Evolutionary conservation across 257 asterid species (phyloP), one percentile per base, ranked within the genome.

Genomic region (Solanum ossicruentum): DNA sequence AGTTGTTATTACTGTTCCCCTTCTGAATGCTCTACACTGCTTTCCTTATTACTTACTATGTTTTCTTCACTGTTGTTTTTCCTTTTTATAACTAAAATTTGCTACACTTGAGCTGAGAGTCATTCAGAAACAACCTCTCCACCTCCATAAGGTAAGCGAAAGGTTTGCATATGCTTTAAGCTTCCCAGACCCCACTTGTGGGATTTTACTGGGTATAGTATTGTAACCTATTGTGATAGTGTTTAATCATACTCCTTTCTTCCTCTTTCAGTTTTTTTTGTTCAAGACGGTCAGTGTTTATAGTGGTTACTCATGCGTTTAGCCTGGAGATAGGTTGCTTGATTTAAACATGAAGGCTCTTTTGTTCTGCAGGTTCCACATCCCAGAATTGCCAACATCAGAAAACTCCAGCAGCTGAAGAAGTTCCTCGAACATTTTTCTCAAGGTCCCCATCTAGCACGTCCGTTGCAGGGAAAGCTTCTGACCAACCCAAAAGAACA

Each of bases 401-500:
- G 80, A 90, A 82, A 84, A 77, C 86, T 75, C 84, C 95, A 67
- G 58, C 69, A 57, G 86, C 89, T 63, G 91, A 82, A 6, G 93
- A 89, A 87, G 87, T 87, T 85, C 91, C 89, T 83, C 87, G 16
- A 63, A 86, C 86, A 58, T 87, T 95, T 81, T 93, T 93, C 86
- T 88, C 95, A 52, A 90, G 92, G 91, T 87, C 93, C 51, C 87
- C 91, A 80, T 86, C 95, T 83, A 90, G 80, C 89, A 81, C 26
- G 80, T 88, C 95, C 63, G 84, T 88, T 2, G 95, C 96, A 87
- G 98, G 98, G 86, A 96, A 90, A 90, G 99, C 98, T 87, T 93
- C 98, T 63, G 98, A 95, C 86, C 99, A 95, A 89, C 98, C 98
- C 61, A 95, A 93, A 90, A 86, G 99, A 89, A 91, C 98, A 71